Conservation (phyloP, 139 green algal species). For the Chlorella sp. region DNA sequence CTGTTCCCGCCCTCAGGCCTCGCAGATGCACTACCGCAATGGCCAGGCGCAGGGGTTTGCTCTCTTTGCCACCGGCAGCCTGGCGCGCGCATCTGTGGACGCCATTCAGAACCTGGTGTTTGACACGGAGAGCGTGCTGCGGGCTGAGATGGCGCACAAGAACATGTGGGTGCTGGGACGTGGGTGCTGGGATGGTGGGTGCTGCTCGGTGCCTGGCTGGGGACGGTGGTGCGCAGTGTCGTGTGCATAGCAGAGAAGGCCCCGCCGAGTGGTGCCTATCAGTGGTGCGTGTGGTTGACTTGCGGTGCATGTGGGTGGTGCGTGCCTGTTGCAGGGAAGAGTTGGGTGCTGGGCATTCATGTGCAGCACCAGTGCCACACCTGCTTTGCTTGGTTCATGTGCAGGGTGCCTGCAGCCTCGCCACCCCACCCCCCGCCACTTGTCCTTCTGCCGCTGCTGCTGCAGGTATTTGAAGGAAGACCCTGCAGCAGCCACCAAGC, state of each 20-base stretch:
- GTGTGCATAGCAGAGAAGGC: too few relatives aligned
- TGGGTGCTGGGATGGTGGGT: not conserved
- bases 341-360: not conserved
- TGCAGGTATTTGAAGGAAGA: constrained; percentile 83
- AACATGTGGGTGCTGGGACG: constrained; percentile 60
- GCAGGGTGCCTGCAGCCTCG: not conserved
- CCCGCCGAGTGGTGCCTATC: too few relatives aligned
- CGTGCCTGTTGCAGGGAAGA: not conserved
- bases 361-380: not conserved
- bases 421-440: not conserved
- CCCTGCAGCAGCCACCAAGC: constrained; percentile 50
- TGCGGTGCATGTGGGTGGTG: not conserved
- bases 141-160: constrained; percentile 92
- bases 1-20: constrained; percentile 53
- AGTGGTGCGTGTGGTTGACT: too few relatives aligned
- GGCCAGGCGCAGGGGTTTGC: constrained; percentile 84
- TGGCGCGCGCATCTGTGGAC: constrained; percentile 66
- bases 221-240: too few relatives aligned
- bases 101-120: constrained; percentile 72
- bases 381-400: not conserved
- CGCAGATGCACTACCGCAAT: constrained; percentile 84
- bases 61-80: constrained; percentile 68
- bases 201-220: not conserved
- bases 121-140: constrained; percentile 70
- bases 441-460: too few relatives aligned